These are phyloP conservation scores for Boletus sp. DNA, from an alignment of 768 basidiomycete genomes.

Conservation along the genomic window DNA sequence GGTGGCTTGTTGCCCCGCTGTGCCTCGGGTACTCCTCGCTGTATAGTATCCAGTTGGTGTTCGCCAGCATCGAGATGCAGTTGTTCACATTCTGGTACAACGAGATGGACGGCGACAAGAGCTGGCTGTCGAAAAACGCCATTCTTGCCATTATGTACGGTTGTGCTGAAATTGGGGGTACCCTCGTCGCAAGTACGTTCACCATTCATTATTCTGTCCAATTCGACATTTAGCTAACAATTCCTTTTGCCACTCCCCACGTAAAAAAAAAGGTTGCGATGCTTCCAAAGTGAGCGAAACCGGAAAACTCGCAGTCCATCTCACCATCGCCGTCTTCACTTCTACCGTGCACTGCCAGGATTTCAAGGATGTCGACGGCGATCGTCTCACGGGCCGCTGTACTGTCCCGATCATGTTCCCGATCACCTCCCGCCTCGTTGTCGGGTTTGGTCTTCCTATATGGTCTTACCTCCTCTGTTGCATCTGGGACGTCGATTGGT, in stretches of 20 bases:
- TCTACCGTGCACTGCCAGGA: constrained; percentile 51
- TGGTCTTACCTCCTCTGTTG: constrained; percentile 37
- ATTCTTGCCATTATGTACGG: constrained; percentile 39
- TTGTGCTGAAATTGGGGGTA: constrained; percentile 37
- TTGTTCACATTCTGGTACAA: constrained; percentile 37
- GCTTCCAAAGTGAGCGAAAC: constrained; percentile 26
- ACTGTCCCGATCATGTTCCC: constrained; percentile 48
- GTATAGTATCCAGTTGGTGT: constrained; percentile 32
- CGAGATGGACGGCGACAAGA: constrained; percentile 35
- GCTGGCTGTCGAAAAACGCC: constrained; percentile 38
- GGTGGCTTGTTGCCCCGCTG: constrained; percentile 34
- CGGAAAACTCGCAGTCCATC: constrained; percentile 30
- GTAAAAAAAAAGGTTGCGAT: constrained; percentile 22
- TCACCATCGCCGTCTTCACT: constrained; percentile 38
- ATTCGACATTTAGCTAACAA: background rate
- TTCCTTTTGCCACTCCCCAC: background rate
- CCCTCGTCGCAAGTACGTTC: constrained; percentile 35
- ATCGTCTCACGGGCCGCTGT: constrained; percentile 34
- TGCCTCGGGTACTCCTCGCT: constrained; percentile 35
- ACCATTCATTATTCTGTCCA: background rate
- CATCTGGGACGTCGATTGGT: constrained; percentile 35
- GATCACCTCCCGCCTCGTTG: constrained; percentile 31
- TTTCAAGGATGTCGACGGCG: constrained; percentile 45
- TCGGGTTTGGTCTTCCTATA: constrained; percentile 31
- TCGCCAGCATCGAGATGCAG: constrained; percentile 34